A percentile compares a stretch with the other conserved stretches of the same genome.
phyloP scores from a whole-genome alignment of 768 basidiomycete genomes.

The Pleurotus ostreatus region DNA sequence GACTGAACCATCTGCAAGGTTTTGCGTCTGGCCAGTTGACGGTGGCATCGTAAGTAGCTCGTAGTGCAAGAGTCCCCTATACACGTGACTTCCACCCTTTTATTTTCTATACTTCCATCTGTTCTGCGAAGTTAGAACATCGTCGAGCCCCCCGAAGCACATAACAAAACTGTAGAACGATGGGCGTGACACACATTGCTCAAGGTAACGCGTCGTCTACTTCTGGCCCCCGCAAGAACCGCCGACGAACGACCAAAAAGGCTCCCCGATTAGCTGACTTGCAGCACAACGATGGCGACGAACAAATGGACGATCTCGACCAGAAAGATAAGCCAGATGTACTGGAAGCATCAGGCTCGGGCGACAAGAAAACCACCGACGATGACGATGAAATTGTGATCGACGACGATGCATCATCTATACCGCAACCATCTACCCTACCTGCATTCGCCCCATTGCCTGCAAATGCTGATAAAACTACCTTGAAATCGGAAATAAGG shows the following conservation, averaged over 20 bases:
- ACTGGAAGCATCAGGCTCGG: neutral
- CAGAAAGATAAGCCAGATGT: constrained; percentile 14
- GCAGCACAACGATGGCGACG: constrained; percentile 15
- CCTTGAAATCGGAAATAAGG: constrained; percentile 79
- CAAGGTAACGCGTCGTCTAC: constrained; percentile 12
- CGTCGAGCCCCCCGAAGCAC: too few relatives aligned
- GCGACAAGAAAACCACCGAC: constrained; percentile 25
- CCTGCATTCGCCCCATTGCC: constrained; percentile 71
- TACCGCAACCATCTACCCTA: constrained; percentile 43
- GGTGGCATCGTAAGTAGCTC: too few relatives aligned
- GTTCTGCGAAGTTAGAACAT: too few relatives aligned
- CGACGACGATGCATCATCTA: constrained; percentile 39
- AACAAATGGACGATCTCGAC: constrained; percentile 20
- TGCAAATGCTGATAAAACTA: constrained; percentile 48
- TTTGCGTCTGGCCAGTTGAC: neutral
- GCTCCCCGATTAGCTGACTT: constrained; percentile 17
- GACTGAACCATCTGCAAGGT: neutral
- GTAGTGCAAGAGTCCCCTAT: too few relatives aligned
- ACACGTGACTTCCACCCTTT: too few relatives aligned
- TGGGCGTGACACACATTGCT: constrained; percentile 37
- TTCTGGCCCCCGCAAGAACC: constrained; percentile 27
- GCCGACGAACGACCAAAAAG: constrained; percentile 35
- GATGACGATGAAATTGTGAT: constrained; percentile 66
- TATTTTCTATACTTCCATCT: too few relatives aligned
- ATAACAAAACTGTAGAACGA: constrained; percentile 15